Evolutionary conservation across 192 early-diverging fungal genomes (phyloP), one percentile per base, ranked within the genome.

Genomic region (Podochytrium sp.): DNA sequence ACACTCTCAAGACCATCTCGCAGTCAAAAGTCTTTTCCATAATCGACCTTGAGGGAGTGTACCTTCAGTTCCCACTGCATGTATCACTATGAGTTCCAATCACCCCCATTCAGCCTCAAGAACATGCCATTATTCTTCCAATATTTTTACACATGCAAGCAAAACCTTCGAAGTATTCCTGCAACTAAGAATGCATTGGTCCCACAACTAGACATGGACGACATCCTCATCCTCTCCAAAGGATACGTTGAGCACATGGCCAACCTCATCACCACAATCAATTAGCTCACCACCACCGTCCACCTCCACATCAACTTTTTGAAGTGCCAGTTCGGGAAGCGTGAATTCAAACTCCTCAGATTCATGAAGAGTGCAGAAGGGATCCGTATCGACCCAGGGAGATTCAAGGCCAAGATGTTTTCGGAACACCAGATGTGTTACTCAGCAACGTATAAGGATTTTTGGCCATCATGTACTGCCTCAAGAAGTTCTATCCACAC

Each of bases 401-500:
- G 52, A 25, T 23, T 55, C 7, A 55, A 6, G 23, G 29, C 58
- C 14, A 60, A 60, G 23, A 60, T 34, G 10, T 60, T 60, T 34
- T 12, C 58, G 16, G 58, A 60, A 5, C 10, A 34, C 25, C 58
- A 60, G 23, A 12, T 34, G 4, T 30, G 33, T 5, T 60, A 60
- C 23, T 60, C 58, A 14, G 33, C 58, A 4, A 60, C 58, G 23
- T 34, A 60, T 23, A 33, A 38, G 33, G 58, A 60, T 34, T 76
- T 35, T 50, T 66, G 43, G 67, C 49, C 50, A 73, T 74, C 16
- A 1, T 76, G 0, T 72, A 42, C 29, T 18, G 41, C 0, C 7
- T 76, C 10, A 35, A 63, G 0, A 63, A 76, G 3, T 76, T 74
- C 69, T 0, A 47, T 4, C 53, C 40, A 0, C 64, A 75, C 38